Evolutionary conservation across 768 basidiomycete genomes (phyloP).

Genomic region (Suillus hirtellus): DNA sequence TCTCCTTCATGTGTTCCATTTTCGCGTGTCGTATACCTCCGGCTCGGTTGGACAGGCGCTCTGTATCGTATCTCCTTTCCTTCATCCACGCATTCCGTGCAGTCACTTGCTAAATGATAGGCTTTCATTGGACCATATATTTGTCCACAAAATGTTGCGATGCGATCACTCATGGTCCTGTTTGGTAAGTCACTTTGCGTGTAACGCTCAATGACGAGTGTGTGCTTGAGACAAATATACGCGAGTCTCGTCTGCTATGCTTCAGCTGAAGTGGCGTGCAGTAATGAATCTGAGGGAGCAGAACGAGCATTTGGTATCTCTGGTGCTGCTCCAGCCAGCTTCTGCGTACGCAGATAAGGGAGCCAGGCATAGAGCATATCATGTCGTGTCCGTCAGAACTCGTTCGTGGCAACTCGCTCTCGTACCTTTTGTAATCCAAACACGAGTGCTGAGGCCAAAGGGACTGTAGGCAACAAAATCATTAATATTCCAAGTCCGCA

Average conservation of each 20-base stretch:
- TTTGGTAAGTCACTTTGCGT: background rate
- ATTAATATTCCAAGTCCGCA: no score
- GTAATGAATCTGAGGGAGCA: slow-evolving; percentile 1
- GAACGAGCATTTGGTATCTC: slow-evolving; percentile 28
- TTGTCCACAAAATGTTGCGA: background rate
- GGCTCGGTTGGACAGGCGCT: slow-evolving; percentile 17
- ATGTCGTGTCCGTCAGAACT: slow-evolving; percentile 23
- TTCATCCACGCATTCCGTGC: slow-evolving; percentile 12
- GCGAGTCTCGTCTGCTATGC: background rate
- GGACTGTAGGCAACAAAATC: no score
- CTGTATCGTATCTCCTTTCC: slow-evolving; percentile 21
- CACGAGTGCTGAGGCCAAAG: no score
- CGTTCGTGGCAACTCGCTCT: no score
- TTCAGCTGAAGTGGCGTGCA: background rate
- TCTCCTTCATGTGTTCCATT: slow-evolving; percentile 16
- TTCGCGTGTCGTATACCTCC: slow-evolving; percentile 14
- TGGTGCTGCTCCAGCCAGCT: slow-evolving; percentile 16
- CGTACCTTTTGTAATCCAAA: no score
- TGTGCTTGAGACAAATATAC: background rate
- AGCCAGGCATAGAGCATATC: slow-evolving; percentile 41
- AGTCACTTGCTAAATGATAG: background rate
- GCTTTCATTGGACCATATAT: background rate
- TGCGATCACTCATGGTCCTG: background rate
- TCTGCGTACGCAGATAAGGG: slow-evolving; percentile 10
- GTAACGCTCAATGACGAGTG: background rate